These are phyloP conservation scores for Cladophialophora exuberans DNA, from an alignment of 2,329 filamentous ascomycete genomes.

Conservation along the genomic window DNA sequence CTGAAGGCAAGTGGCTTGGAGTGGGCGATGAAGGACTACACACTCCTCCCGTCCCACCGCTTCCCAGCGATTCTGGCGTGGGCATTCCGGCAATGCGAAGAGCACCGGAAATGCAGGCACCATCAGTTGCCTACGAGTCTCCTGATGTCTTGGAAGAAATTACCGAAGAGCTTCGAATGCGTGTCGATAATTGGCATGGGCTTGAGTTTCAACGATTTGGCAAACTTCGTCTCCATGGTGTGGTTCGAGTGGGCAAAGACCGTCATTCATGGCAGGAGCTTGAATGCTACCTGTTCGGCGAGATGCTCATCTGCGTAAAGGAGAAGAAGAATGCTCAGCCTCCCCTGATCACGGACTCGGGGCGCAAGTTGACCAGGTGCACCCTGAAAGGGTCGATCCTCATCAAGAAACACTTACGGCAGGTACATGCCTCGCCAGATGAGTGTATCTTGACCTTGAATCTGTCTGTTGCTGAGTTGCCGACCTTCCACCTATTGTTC, in stretches of 20 bases:
- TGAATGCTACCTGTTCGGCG: slow-evolving; percentile 93
- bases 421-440: slow-evolving; percentile 74
- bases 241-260: slow-evolving; percentile 92
- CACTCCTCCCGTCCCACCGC: slow-evolving; percentile 54
- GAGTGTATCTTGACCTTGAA: slow-evolving; percentile 86
- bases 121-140: slow-evolving; percentile 62
- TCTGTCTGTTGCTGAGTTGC: slow-evolving; percentile 87
- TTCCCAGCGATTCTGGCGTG: slow-evolving; percentile 53
- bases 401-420: slow-evolving; percentile 96
- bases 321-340: slow-evolving; percentile 78
- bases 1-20: slow-evolving; percentile 87
- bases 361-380: slow-evolving; percentile 72
- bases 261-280: slow-evolving; percentile 96
- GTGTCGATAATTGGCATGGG: slow-evolving; percentile 99
- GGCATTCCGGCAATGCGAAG: slow-evolving; percentile 43
- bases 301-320: slow-evolving; percentile 99
- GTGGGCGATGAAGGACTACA: slow-evolving; percentile 75
- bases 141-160: slow-evolving; percentile 78
- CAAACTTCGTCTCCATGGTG: slow-evolving; percentile 85
- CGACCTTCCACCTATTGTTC: slow-evolving; percentile 92
- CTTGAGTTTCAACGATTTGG: slow-evolving; percentile 86
- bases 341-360: slow-evolving; percentile 66
- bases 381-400: slow-evolving; percentile 96
- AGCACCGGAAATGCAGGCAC: slow-evolving; percentile 34
- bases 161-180: slow-evolving; percentile 78